phyloP scores from a whole-genome alignment of 2,329 filamentous ascomycete species.

The Rhynchosporium agropyri region DNA sequence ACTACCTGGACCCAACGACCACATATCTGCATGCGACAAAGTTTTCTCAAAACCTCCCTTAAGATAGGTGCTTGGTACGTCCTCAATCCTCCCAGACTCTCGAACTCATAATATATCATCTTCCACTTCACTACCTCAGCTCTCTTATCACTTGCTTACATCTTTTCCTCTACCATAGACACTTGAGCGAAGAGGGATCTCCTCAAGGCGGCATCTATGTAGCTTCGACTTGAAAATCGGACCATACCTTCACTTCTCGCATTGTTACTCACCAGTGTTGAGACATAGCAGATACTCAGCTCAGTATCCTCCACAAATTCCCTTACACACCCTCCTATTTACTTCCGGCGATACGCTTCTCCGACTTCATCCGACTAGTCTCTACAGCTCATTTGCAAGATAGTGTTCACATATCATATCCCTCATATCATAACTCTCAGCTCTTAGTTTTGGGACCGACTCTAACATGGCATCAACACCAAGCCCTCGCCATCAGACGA shows the following conservation, averaged over 20 bases:
- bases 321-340: neutral
- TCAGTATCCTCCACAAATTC: neutral
- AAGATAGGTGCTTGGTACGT: neutral
- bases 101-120: neutral
- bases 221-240: neutral
- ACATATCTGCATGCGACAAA: neutral
- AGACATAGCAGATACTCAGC: neutral
- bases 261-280: neutral
- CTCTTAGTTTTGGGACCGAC: neutral
- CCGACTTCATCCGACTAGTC: no score
- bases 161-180: neutral
- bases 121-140: neutral
- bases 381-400: neutral
- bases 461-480: conserved; percentile 7
- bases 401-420: neutral
- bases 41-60: neutral
- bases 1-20: neutral
- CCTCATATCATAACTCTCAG: neutral
- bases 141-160: neutral
- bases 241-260: neutral
- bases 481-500: neutral
- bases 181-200: no score
- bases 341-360: neutral
- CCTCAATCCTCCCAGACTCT: neutral
- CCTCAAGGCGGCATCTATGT: neutral